Base-by-base conservation (phyloP, 352 stramenopile species). In the Globisporangium lucens region DNA sequence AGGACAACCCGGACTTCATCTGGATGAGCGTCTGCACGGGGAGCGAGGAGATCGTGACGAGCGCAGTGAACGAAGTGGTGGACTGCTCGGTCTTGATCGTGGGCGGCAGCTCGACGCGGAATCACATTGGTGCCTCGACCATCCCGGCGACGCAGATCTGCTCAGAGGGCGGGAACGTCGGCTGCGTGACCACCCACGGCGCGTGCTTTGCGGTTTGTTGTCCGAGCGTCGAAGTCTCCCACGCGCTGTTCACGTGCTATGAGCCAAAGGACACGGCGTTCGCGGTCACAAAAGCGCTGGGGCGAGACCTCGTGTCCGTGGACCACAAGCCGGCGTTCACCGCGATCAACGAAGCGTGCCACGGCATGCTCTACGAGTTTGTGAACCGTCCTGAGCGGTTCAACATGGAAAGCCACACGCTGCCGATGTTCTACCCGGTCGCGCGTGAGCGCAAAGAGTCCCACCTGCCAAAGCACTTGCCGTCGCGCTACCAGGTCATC, bases 231-330 rank as follows among this genome's bases (percentile, higher is more conserved):
- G 84, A 93, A 63, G 83, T 95, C 33, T 74, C 83, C 2, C 79
- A 92, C 52, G 83, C 84, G 36, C 80, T 89, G 60, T 95, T 95
- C 72, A 93, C 83, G 56, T 93, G 87, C 69, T 95, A 94, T 72
- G 83, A 92, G 51, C 78, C 82, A 46, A 91, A 84, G 29, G 82
- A 90, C 27, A 89, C 82, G 59, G 73, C 65, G 0, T 92, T 94
- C 47, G 71, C 79, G 8, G 86, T 92, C 30, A 90, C 83, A 0
- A 89, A 94, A 62, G 75, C 79, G 10, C 70, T 73, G 53, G 82
- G 84, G 0, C 85, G 85, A 35, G 76, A 89, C n/a, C 64, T 95
- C 46, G 68, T 80, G 36, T 69, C 76, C 3, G 62, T 95, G 53
- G 82, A 94, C 66, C 70, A 90, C 63, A 91, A 93, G 62, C 84